phyloP scores from a whole-genome alignment of 495 filamentous ascomycete genomes.

The Beverwykella pulmonaria region DNA sequence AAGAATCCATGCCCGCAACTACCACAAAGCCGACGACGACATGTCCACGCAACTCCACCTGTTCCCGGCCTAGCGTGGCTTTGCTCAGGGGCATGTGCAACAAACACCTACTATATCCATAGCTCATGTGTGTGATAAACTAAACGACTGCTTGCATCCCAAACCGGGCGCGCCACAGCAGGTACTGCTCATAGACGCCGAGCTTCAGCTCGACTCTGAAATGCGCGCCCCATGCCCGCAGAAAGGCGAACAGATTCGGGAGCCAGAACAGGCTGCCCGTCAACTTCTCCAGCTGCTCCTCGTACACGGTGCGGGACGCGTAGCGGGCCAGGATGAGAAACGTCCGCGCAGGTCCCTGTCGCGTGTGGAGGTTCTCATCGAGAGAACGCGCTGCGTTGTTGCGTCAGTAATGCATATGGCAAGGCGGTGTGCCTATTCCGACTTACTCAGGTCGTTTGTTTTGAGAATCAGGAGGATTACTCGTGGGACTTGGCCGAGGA shows the following conservation, averaged over 20 bases:
- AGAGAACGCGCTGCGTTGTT: conserved; percentile 68
- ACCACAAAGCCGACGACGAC: background rate
- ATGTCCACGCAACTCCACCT: background rate
- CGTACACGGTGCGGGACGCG: conserved; percentile 83
- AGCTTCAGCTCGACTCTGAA: conserved; percentile 67
- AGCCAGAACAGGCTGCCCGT: conserved; percentile 60
- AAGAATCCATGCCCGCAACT: background rate
- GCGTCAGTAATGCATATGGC: conserved; percentile 19
- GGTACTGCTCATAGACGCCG: conserved; percentile 63
- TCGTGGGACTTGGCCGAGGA: conserved; percentile 84
- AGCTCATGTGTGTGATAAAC: background rate
- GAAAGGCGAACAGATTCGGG: conserved; percentile 58
- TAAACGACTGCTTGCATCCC: conserved; percentile 36
- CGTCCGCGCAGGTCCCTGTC: conserved; percentile 80
- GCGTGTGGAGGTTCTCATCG: conserved; percentile 90
- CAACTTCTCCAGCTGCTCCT: conserved; percentile 80
- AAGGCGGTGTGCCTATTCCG: conserved; percentile 41
- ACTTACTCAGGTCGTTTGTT: conserved; percentile 90
- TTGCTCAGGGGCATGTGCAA: background rate
- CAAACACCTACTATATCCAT: background rate
- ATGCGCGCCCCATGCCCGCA: conserved; percentile 61
- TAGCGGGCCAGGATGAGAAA: conserved; percentile 95
- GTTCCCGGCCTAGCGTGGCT: background rate
- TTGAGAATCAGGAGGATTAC: conserved; percentile 96
- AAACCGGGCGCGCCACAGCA: conserved; percentile 55